Base-by-base conservation (phyloP, 1,284 basidiomycete genomes). In the Fomitopsis palustris region DNA sequence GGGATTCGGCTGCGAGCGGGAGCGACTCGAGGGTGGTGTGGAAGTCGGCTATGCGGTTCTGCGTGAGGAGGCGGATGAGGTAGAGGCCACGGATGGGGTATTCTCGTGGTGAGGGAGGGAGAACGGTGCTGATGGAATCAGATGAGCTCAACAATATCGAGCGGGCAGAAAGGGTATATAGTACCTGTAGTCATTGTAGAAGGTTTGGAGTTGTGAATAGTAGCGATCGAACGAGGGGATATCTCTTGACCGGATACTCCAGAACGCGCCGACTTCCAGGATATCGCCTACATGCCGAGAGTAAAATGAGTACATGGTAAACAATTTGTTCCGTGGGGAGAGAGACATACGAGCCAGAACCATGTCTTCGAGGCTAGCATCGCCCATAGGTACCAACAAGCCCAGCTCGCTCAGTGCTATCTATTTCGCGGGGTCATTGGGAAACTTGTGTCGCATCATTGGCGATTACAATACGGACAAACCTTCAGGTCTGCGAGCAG, bases 1-100 rank as follows among this genome's bases (percentile, higher is more conserved):
- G 85, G 47, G 85, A 82, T 62, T 91, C 87, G 0, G 88, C 83
- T 49, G 86, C 83, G 27, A 96, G 78, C 2, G 87, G 87, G 21
- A 99, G 84, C n/a, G 93, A 92, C 74, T 99, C 97, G 59, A 99
- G 86, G n/a, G 93, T 89, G n/a, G 95, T 97, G 74, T 99, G 97
- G 80, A 99, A 99, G 70, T 96, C 92, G 43, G 96, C 94, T 71
- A 98, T 97, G 70, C 93, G 88, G 75, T 98, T 98, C 74, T 96
- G 93, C 1, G 93, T 95, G 64, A 99, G 86, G 61, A 98, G 86
- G 27, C 94, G 92, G 65, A 99, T 91, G 70, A 99, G 90, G 70
- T 96, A 91, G 25, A 99, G 86, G 1, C 96, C 96, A 53, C 95
- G 87, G 59, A 98, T 87, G 52, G 96, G 86, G 65, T 88, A 90